Base-by-base conservation (phyloP, 148 eudicot genomes). In the Heliamphora exappendiculata region DNA sequence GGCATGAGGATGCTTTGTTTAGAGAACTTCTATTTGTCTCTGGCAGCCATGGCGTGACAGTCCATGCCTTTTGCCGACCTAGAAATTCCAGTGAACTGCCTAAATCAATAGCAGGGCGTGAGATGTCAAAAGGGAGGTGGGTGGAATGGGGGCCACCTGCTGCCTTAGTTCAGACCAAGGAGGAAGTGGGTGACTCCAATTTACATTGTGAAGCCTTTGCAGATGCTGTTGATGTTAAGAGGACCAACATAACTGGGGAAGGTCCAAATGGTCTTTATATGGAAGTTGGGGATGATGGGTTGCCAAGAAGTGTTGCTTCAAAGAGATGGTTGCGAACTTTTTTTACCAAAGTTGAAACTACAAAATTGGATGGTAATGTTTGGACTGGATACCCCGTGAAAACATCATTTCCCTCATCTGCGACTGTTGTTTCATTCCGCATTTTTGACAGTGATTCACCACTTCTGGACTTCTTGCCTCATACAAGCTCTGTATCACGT, bases 61-160 rank as follows among this genome's bases (percentile, higher is more conserved):
- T 88, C 68, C 98, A 95, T 87, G 97, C 91, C 26, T 92, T 92
- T 78, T 65, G 87, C 76, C 84, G 76, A 66, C 77, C 70, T 31
- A 74, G 72, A 76, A 78, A 74, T 79, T 75, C 53, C 50, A 44
- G 76, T 75, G 80, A 80, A 78, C 53, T 57, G 41, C 57, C 19
- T 42, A 75, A 80, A 57, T 69, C 81, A 53, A 67, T 68, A 20
- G 65, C 39, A 50, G 84, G 71, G 78, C 83, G 64, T 60, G 89
- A 86, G 71, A 63, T 45, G 75, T 81, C 63, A 70, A 53, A 82
- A 67, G 98, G 97, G 73, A 82, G 78, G 47, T 95, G 98, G 98
- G 86, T 88, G 72, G 96, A 90, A 33, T 95, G 98, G 98, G 92
- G 92, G n/a, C 90, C 97, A 76, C 79, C 85, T 68, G 33, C 68